Percentiles rank a stretch among this genome's conserved stretches.
phyloP scores from a whole-genome alignment of 768 basidiomycete species.

The Sporobolomyces pararoseus region DNA sequence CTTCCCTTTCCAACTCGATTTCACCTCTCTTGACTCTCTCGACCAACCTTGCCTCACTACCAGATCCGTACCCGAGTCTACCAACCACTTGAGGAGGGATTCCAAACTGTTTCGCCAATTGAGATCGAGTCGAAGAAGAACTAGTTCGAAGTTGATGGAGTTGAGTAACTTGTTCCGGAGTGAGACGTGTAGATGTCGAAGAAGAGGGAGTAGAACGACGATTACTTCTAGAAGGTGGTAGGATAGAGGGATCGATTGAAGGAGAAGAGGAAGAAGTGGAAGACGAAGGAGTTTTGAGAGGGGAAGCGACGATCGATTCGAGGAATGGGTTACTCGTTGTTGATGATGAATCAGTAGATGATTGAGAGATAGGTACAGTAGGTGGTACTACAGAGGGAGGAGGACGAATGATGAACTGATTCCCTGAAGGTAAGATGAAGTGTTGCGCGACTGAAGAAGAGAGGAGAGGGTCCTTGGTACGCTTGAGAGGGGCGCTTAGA shows the following conservation, averaged over 20 bases:
- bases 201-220: neutral
- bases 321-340: neutral
- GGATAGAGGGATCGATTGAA: neutral
- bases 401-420: constrained; percentile 34
- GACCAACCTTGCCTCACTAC: constrained; percentile 8
- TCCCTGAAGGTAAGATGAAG: constrained; percentile 23
- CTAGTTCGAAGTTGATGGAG: constrained; percentile 30
- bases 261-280: neutral
- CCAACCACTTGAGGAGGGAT: constrained; percentile 33
- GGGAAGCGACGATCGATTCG: neutral
- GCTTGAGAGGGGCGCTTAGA: neutral
- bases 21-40: constrained; percentile 17
- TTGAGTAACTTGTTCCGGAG: constrained; percentile 17
- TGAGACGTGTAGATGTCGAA: neutral
- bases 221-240: neutral
- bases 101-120: constrained; percentile 39
- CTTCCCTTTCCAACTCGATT: constrained; percentile 11
- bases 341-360: neutral
- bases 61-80: constrained; percentile 34
- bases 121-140: constrained; percentile 5
- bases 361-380: constrained; percentile 10
- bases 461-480: constrained; percentile 31
- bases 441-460: constrained; percentile 22
- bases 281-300: neutral
- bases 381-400: constrained; percentile 36